A percentile compares a stretch with the other conserved stretches of the same genome.
Evolutionary conservation across 176 grass and related monocot genomes (phyloP).

Genomic region (Raddia guianensis): DNA sequence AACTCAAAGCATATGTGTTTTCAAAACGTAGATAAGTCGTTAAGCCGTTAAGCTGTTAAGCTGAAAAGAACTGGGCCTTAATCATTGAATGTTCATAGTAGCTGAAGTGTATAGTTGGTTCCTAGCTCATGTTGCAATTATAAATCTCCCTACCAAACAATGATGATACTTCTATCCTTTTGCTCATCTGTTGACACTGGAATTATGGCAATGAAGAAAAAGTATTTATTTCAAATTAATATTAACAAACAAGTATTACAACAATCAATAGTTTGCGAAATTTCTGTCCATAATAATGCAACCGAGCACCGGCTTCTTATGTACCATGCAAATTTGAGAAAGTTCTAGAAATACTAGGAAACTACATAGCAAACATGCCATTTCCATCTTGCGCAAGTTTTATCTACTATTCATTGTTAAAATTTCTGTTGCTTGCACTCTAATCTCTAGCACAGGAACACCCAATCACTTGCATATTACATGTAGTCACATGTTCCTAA

Average conservation of each 20-base stretch:
- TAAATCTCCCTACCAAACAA: conserved; percentile 6
- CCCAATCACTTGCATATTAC: neutral
- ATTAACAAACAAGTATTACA: neutral
- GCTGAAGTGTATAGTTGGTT: neutral
- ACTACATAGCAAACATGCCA: neutral
- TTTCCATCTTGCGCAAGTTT: neutral
- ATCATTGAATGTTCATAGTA: neutral
- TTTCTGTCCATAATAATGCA: neutral
- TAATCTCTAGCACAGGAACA: neutral
- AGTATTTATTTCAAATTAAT: neutral
- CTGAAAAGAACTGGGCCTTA: no score
- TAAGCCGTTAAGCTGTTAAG: no score
- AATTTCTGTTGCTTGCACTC: neutral
- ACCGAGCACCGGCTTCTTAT: neutral
- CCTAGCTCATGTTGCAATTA: neutral
- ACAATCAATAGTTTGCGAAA: neutral
- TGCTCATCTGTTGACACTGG: neutral
- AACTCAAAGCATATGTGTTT: no score
- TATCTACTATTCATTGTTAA: neutral
- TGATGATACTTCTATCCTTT: neutral
- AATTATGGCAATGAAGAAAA: neutral
- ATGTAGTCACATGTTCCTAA: conserved; percentile 16
- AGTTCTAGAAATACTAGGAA: neutral
- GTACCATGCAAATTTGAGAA: neutral
- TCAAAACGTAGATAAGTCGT: no score